Conservation (phyloP, 129 eudicot genomes). For the Arctium lappa region DNA sequence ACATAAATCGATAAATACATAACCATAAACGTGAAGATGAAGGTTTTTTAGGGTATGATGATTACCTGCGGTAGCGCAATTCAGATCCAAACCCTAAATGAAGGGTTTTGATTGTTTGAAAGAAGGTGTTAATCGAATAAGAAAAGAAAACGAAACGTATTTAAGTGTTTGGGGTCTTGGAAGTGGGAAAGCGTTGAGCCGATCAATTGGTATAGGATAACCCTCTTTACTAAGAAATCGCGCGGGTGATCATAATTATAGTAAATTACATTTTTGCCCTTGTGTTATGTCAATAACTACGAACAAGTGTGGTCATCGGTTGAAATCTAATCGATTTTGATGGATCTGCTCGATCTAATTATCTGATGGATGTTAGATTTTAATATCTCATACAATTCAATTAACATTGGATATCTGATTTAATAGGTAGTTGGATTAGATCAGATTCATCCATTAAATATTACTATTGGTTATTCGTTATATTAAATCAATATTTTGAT, state of each 20-base stretch:
- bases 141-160: slow-evolving; percentile 2
- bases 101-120: not conserved
- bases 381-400: too few species aligned
- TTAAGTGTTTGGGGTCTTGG: not conserved
- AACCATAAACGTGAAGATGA: not conserved
- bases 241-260: not conserved
- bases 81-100: slow-evolving; percentile 21
- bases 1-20: not conserved
- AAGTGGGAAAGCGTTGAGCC: not conserved
- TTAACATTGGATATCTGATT: too few species aligned
- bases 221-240: not conserved
- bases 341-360: too few species aligned
- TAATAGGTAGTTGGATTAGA: too few species aligned
- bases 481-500: too few species aligned
- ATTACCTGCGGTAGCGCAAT: slow-evolving; percentile 15
- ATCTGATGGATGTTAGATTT: too few species aligned
- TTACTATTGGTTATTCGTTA: too few species aligned
- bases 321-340: too few species aligned
- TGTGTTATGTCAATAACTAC: not conserved
- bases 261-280: not conserved
- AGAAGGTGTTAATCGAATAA: not conserved
- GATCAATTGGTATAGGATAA: not conserved
- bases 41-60: not conserved
- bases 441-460: too few species aligned
- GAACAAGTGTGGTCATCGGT: not conserved